Evolutionary conservation across 129 eudicot species (phyloP), one percentile per base, ranked within the genome.

Genomic region (Solidago caesia): DNA sequence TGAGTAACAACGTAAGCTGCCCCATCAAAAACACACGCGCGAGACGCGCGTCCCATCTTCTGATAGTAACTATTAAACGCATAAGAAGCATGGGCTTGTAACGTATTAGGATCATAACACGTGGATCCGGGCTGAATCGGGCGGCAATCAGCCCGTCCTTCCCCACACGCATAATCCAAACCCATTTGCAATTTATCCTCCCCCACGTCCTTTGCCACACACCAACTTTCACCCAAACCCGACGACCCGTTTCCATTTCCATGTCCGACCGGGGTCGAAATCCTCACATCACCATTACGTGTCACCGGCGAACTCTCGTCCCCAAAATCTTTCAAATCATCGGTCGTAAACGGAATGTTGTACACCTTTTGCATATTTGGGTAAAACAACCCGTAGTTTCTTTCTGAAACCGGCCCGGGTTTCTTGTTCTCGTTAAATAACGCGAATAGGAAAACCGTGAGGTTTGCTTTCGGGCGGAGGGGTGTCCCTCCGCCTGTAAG

Each of bases 21-120:
- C 33, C 97, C 98, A 16, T 82, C 92, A 39, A 90, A 94, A 68
- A 46, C 80, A 65, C 98, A 94, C 44, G 97, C 77, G 15, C 91
- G 84, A 13, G 74, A 66, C 12, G 91, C 87, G 9, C 98, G 91
- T 27, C 86, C 83, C 82, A 82, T 90, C 79, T 85, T 94, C 83
- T 94, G 98, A 47, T 90, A 90, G n/a, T 86, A 94, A 55, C 97
- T 94, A 44, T 94, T 94, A 83, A 88, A 94, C 1, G 98, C 98
- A 51, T 45, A 90, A 66, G 98, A 90, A 0, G 98, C 98, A 59
- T 94, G 98, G 0, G 96, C 96, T 79, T 81, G 82, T 1, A 94
- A 57, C 16, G 96, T 94, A 44, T 90, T 84, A 59, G 98, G 98
- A 85, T 94, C 89, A 44, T 79, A 90, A 82, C 98, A 94, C 83